Evolutionary conservation across 1,284 basidiomycete species (phyloP), one percentile per base, ranked within the genome.

Genomic region (Leccinum subspadiceum): DNA sequence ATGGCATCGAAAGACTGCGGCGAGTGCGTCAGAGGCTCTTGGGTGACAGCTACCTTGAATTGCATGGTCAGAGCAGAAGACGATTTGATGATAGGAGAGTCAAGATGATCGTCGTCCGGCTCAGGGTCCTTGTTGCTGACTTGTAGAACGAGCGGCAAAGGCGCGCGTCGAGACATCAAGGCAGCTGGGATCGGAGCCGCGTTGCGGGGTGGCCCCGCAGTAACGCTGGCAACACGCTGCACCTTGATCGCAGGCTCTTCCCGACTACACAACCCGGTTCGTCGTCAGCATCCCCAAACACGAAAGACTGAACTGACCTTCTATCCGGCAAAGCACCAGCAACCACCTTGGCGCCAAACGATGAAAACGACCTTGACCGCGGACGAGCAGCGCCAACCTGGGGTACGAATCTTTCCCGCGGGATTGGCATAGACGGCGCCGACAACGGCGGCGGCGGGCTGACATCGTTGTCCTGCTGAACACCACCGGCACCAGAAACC

Each of bases 331-430:
- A 46, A 24, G 10, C 1, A 15, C 53, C 22, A 5, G 15, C 22
- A 55, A 57, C 53, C 1, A 57, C 53, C 7, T 51, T 53, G 2
- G 61, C 64, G 9, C 84, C 81, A 68, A 90, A 86, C 1, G 82
- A 85, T 22, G 89, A 91, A 68, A 92, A 92, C 60, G 88, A 90
- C 65, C 87, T 75, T 20, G 89, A 91, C 20, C 89, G 76, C 2
- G 88, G 89, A 6, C 90, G 75, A 9, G 76, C 66, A 6, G 76
- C 76, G 5, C 78, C 76, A 4, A 76, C 77, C 60, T 80, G 79
- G 0, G 89, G 88, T 56, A 82, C 79, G 65, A 90, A 90, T 58
- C 87, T 85, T 2, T 84, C 76, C 33, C 87, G 71, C 1, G 81
- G 84, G 24, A 88, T 82, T 1, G 73, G 70, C 24, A 59, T 22